Evolutionary conservation across 129 eudicot species (phyloP).

Genomic region (Solidago caesia): DNA sequence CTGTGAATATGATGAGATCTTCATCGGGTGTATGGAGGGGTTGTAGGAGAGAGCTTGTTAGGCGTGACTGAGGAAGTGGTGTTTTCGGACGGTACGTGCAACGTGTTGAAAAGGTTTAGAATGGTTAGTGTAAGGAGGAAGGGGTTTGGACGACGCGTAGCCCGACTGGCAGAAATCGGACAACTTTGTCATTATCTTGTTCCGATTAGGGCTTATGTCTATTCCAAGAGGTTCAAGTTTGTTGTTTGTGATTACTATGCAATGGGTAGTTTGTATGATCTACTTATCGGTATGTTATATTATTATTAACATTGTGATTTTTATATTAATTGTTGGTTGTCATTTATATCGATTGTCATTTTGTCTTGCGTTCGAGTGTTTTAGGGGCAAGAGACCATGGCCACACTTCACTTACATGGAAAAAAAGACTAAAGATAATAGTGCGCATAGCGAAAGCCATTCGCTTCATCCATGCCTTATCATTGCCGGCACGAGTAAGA

Average conservation of each 20-base stretch:
- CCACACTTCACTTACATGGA: conserved; percentile 53
- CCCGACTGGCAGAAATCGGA: conserved; percentile 34
- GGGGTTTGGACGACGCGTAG: conserved; percentile 48
- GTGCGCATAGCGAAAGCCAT: conserved; percentile 47
- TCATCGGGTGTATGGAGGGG: conserved; percentile 67
- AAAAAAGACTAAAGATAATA: conserved; percentile 47
- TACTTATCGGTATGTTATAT: conserved; percentile 46
- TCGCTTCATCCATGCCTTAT: conserved; percentile 49
- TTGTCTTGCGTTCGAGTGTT: conserved; percentile 9
- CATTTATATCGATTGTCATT: not conserved
- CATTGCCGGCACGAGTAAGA: conserved; percentile 33
- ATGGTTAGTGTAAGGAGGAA: conserved; percentile 32
- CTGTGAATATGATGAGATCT: conserved; percentile 54
- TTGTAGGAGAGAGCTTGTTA: conserved; percentile 49
- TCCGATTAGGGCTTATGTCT: conserved; percentile 48
- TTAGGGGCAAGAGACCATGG: conserved; percentile 55
- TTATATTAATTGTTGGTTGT: not conserved
- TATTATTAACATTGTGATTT: not conserved
- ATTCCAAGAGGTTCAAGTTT: conserved; percentile 63
- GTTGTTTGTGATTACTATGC: conserved; percentile 64
- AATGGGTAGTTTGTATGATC: conserved; percentile 64
- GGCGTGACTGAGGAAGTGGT: conserved; percentile 59
- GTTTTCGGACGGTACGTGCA: conserved; percentile 36
- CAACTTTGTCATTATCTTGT: conserved; percentile 47
- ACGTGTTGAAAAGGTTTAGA: conserved; percentile 50